Conservation (phyloP, 768 basidiomycete genomes). For the Boletus rubropictus region DNA sequence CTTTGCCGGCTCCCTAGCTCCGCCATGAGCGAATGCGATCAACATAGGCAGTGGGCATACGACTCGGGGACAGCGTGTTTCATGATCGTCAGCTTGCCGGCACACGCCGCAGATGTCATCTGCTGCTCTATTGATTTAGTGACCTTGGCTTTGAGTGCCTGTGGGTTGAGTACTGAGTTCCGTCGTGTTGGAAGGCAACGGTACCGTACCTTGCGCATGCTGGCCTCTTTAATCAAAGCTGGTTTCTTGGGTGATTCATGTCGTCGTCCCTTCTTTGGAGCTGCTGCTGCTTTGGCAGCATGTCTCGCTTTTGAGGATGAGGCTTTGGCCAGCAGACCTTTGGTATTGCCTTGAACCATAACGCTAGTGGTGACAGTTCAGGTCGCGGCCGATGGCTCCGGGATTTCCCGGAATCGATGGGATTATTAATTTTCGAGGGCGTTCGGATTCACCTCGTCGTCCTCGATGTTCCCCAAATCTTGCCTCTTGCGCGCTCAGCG, state of each 20-base stretch:
- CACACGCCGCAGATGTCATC: slow-evolving; percentile 83
- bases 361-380: not conserved
- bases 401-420: slow-evolving; percentile 22
- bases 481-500: slow-evolving; percentile 50
- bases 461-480: slow-evolving; percentile 40
- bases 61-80: slow-evolving; percentile 45
- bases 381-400: slow-evolving; percentile 14
- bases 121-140: slow-evolving; percentile 88
- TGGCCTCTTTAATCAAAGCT: slow-evolving; percentile 61
- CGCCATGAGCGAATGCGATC: slow-evolving; percentile 2
- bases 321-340: slow-evolving; percentile 58
- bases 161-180: not conserved
- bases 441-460: slow-evolving; percentile 8
- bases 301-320: slow-evolving; percentile 45
- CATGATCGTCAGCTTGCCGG: slow-evolving; percentile 92
- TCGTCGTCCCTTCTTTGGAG: slow-evolving; percentile 74
- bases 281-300: slow-evolving; percentile 60
- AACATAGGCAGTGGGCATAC: slow-evolving; percentile 14
- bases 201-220: slow-evolving; percentile 63
- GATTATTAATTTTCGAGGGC: not conserved
- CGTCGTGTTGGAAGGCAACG: not conserved
- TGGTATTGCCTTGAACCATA: slow-evolving; percentile 83
- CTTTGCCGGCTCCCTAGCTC: slow-evolving; percentile 19
- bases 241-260: slow-evolving; percentile 80
- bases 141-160: slow-evolving; percentile 87